A percentile compares a stretch with the other conserved stretches of the same genome.
Evolutionary conservation across 768 basidiomycete genomes (phyloP).

Genomic region (Lactifluus piperatus): DNA sequence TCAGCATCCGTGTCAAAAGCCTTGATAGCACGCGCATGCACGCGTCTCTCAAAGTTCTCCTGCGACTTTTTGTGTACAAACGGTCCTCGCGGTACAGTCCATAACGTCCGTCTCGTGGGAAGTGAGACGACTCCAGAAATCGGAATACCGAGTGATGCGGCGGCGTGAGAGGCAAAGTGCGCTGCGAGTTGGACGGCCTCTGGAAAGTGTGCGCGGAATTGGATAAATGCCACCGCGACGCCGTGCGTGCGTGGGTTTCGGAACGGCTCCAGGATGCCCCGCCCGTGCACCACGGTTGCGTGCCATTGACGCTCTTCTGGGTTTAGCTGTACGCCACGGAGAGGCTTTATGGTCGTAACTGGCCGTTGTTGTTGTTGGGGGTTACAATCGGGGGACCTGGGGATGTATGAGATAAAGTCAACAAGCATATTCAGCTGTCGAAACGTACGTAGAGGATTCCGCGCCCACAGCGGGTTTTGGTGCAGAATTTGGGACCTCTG

Average conservation of each 20-base stretch:
- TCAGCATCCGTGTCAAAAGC: slow-evolving; percentile 82
- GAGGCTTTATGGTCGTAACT: background rate
- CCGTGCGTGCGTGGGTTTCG: slow-evolving; percentile 53
- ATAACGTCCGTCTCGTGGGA: slow-evolving; percentile 67
- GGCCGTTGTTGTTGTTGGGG: background rate
- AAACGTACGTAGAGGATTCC: background rate
- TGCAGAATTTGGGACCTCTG: background rate
- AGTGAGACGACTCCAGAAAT: slow-evolving; percentile 53
- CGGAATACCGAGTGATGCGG: slow-evolving; percentile 78
- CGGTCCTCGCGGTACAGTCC: slow-evolving; percentile 80
- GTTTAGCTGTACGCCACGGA: slow-evolving; percentile 6
- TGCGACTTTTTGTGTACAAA: slow-evolving; percentile 92
- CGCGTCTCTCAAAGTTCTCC: slow-evolving; percentile 86
- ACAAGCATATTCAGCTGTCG: no score
- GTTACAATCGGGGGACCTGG: background rate
- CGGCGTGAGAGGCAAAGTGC: slow-evolving; percentile 78
- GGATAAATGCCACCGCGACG: slow-evolving; percentile 74
- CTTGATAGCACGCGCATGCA: slow-evolving; percentile 80
- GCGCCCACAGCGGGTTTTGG: background rate
- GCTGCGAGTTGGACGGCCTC: slow-evolving; percentile 67
- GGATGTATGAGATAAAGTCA: no score
- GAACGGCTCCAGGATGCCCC: slow-evolving; percentile 44
- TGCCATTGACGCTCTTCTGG: slow-evolving; percentile 35
- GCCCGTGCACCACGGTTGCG: slow-evolving; percentile 53
- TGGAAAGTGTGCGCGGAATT: slow-evolving; percentile 71